These are phyloP conservation scores for Cytospora leucostoma DNA, from an alignment of 2,329 filamentous ascomycete species.

Conservation along the genomic window DNA sequence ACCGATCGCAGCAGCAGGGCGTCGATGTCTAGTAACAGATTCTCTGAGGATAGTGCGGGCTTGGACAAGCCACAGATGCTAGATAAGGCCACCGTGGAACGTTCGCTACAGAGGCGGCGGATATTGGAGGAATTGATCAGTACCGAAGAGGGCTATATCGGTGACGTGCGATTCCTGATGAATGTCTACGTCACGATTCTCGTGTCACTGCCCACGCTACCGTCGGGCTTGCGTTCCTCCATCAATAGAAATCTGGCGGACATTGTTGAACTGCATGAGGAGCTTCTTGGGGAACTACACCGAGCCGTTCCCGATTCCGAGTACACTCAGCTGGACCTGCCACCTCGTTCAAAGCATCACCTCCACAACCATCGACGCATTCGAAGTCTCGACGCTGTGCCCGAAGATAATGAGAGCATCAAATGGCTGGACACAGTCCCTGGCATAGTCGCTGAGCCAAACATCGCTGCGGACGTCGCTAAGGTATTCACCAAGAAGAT, in stretches of 20 bases:
- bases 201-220: slow-evolving; percentile 67
- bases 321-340: slow-evolving; percentile 50
- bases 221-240: slow-evolving; percentile 65
- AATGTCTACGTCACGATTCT: slow-evolving; percentile 81
- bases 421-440: slow-evolving; percentile 49
- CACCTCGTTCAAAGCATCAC: slow-evolving; percentile 23
- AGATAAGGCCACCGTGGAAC: slow-evolving; percentile 70
- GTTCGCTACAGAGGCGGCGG: slow-evolving; percentile 73
- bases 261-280: slow-evolving; percentile 81
- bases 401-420: slow-evolving; percentile 42
- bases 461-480: slow-evolving; percentile 61
- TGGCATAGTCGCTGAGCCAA: slow-evolving; percentile 59
- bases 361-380: slow-evolving; percentile 46
- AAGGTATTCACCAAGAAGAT: slow-evolving; percentile 68
- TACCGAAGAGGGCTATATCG: slow-evolving; percentile 87
- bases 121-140: slow-evolving; percentile 82
- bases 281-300: slow-evolving; percentile 75
- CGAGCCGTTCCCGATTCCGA: slow-evolving; percentile 69
- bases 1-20: slow-evolving; percentile 64
- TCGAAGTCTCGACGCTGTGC: slow-evolving; percentile 50
- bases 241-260: slow-evolving; percentile 79
- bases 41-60: slow-evolving; percentile 66
- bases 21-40: slow-evolving; percentile 60
- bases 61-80: slow-evolving; percentile 54
- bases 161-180: slow-evolving; percentile 81